Conservation (phyloP, 768 basidiomycete species). For the Tylopilus intermedius region DNA sequence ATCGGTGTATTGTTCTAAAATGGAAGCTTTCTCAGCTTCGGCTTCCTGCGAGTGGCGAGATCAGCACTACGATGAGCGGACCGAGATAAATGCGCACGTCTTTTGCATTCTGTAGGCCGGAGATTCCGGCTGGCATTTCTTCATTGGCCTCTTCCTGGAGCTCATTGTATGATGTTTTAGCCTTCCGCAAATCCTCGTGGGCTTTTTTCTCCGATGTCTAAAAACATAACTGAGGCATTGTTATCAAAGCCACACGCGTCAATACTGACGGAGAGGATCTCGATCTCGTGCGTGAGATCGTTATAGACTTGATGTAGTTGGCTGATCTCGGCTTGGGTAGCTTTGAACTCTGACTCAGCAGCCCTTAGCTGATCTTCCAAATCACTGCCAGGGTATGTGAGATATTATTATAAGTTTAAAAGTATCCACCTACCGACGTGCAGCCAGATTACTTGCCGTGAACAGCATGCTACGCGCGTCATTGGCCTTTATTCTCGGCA, state of each 20-base stretch:
- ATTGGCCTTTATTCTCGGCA: slow-evolving; percentile 26
- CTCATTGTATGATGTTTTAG: slow-evolving; percentile 34
- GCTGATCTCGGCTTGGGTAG: slow-evolving; percentile 24
- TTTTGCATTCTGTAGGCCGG: slow-evolving; percentile 50
- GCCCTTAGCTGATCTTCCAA: slow-evolving; percentile 38
- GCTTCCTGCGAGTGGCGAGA: slow-evolving; percentile 42
- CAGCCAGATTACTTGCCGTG: slow-evolving; percentile 46
- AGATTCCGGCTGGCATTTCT: slow-evolving; percentile 61
- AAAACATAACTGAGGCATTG: not conserved
- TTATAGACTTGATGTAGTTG: slow-evolving; percentile 30
- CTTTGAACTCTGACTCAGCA: slow-evolving; percentile 36
- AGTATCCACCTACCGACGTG: slow-evolving; percentile 40
- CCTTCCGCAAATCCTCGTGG: slow-evolving; percentile 24
- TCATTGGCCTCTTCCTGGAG: slow-evolving; percentile 63
- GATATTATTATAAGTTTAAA: not conserved
- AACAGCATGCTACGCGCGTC: slow-evolving; percentile 47
- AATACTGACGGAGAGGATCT: slow-evolving; percentile 33
- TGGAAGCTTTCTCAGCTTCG: slow-evolving; percentile 44
- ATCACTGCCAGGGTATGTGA: slow-evolving; percentile 34
- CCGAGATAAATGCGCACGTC: slow-evolving; percentile 35
- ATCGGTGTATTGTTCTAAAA: slow-evolving; percentile 47
- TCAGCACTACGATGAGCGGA: not conserved
- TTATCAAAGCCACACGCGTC: not conserved
- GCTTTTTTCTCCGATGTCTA: slow-evolving; percentile 21
- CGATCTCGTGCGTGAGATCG: slow-evolving; percentile 26